Base-by-base conservation (phyloP, 495 filamentous ascomycete genomes). In the Hypomontagnella monticulosa region DNA sequence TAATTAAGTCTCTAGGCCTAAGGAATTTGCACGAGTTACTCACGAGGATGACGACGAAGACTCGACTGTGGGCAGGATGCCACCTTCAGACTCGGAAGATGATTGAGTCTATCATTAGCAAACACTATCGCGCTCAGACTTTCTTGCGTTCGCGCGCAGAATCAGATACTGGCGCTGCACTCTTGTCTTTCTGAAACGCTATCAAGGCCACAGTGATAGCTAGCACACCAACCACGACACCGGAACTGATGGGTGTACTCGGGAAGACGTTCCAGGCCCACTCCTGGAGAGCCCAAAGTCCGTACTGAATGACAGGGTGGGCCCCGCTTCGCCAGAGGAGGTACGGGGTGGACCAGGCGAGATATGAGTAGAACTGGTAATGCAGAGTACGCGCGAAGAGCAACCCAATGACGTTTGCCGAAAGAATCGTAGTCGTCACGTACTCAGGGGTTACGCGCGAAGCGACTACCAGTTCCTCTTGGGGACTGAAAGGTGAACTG, bases 251-350 rank as follows among this genome's bases (percentile, higher is more conserved):
- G 51, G 88, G 78, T 20, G 93, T 97, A 73, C 93, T 97, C n/a
- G 95, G 95, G 76, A 89, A 99, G 1, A 92, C 87, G 71, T 97
- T 97, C 95, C 95, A 99, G 8, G 91, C 93, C 92, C 91, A 94
- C 70, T 99, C 95, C 74, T 99, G 95, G 43, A 85, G 81, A 6
- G 81, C 88, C 93, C 94, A 99, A 1, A 93, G 67, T 2, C 71
- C 74, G 71, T 87, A 91, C 66, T 92, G 86, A 38, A 92, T 67
- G 8, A 91, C 61, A 4, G 93, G 92, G 68, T 93, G 89, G 59
- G 90, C 67, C 3, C 89, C 89, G 56, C 88, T 87, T 56, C 86
- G 86, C 93, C 93, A 98, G 46, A 97, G 84, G 16, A 99, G 84
- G 74, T 92, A 97, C 0, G 95, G 95, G 5, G 93, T 93, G 10